These are phyloP conservation scores for Alternaria ventricosa DNA, from an alignment of 2,329 filamentous ascomycete genomes.

Conservation along the genomic window DNA sequence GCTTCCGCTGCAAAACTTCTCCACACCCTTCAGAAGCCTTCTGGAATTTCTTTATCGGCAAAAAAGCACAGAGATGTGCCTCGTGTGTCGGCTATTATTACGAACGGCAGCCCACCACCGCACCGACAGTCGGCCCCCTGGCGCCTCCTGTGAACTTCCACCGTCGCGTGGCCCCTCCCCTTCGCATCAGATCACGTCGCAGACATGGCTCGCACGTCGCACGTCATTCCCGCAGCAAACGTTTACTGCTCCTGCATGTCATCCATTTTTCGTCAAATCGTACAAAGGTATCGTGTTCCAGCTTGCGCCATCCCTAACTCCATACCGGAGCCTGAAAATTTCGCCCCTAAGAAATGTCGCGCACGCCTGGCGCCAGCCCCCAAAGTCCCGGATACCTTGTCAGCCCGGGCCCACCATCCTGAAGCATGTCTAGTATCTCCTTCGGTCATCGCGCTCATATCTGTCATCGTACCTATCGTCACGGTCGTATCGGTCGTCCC, in stretches of 20 bases:
- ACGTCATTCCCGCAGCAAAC: constrained; percentile 15
- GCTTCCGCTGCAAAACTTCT: not conserved
- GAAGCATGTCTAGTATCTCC: not conserved
- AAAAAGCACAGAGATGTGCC: constrained; percentile 5
- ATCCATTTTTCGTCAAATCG: not conserved
- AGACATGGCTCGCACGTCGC: constrained; percentile 8
- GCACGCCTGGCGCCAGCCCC: not conserved
- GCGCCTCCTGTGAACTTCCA: constrained; percentile 9
- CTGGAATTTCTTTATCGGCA: not conserved
- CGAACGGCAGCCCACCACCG: constrained; percentile 5
- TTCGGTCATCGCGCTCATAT: not conserved
- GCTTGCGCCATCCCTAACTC: not conserved
- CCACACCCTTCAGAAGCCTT: not conserved
- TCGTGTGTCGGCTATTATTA: constrained; percentile 3
- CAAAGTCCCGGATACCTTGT: constrained; percentile 1
- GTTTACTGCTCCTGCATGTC: not conserved
- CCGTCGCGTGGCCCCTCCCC: constrained; percentile 12
- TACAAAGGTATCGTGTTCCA: not conserved
- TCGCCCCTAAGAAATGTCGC: not conserved
- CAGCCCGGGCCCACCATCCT: not conserved
- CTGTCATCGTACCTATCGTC: constrained; percentile 11
- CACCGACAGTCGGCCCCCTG: not conserved
- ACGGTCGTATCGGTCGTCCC: constrained; percentile 3
- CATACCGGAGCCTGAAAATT: not conserved
- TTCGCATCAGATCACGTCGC: constrained; percentile 22